Evolutionary conservation across 2,329 filamentous ascomycete species (phyloP).

Genomic region (Paracamarosporium sp.): DNA sequence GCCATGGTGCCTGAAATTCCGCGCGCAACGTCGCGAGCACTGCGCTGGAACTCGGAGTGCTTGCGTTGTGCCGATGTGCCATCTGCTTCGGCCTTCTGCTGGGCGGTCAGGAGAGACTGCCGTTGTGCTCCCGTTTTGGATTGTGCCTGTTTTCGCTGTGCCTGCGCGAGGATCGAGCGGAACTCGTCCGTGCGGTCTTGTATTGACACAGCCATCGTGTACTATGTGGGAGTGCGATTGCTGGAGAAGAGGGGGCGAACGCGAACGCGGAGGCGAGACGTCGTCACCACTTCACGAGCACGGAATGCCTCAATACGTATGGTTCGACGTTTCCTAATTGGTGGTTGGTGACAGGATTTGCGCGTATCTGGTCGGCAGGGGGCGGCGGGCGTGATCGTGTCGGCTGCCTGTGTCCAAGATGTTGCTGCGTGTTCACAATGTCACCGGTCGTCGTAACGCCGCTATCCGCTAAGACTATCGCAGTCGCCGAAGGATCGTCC

Average conservation of each 20-base stretch:
- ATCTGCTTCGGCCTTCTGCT: conserved; percentile 67
- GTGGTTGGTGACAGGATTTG: background rate
- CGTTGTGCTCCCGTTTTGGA: conserved; percentile 80
- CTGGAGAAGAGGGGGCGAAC: conserved; percentile 12
- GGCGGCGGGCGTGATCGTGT: background rate
- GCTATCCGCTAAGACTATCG: background rate
- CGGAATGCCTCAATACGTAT: background rate
- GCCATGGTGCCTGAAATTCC: conserved; percentile 92
- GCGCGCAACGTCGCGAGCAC: conserved; percentile 88
- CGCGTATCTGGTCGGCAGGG: background rate
- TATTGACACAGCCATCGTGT: conserved; percentile 71
- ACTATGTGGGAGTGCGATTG: conserved; percentile 4
- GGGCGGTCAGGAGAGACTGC: conserved; percentile 77
- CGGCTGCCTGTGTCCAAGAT: background rate
- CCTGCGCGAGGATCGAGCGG: conserved; percentile 85
- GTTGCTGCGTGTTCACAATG: conserved; percentile 8
- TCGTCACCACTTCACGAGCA: background rate
- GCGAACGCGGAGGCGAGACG: conserved; percentile 10
- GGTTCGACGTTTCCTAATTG: background rate
- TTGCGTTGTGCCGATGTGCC: conserved; percentile 51
- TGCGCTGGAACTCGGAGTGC: conserved; percentile 90
- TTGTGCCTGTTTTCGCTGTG: conserved; percentile 78
- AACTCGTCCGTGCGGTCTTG: conserved; percentile 98
- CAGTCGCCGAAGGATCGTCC: background rate
- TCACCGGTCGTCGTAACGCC: background rate